Evolutionary conservation across 768 basidiomycete species (phyloP).

Genomic region (Suillus occidentalis): DNA sequence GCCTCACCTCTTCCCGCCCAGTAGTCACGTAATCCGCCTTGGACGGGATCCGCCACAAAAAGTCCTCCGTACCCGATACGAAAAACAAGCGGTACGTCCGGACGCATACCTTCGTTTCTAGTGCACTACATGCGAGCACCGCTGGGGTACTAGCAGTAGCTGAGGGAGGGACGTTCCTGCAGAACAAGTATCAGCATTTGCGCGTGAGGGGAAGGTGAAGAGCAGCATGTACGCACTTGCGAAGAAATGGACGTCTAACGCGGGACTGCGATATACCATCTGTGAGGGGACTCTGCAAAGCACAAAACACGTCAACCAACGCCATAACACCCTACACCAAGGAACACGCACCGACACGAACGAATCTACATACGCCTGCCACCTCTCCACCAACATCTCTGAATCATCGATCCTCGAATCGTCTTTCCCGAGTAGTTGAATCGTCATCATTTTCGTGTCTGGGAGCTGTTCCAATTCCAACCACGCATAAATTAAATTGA

Average conservation of each 20-base stretch:
- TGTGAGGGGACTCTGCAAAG: slow-evolving; percentile 53
- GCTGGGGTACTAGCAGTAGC: slow-evolving; percentile 37
- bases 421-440: slow-evolving; percentile 79
- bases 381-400: slow-evolving; percentile 72
- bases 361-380: slow-evolving; percentile 79
- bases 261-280: slow-evolving; percentile 49
- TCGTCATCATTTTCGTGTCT: slow-evolving; percentile 62
- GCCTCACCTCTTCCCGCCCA: slow-evolving; percentile 12
- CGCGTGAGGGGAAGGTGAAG: not conserved
- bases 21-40: slow-evolving; percentile 40
- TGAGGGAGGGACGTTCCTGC: slow-evolving; percentile 23
- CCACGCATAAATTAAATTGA: not conserved
- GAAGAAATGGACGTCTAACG: slow-evolving; percentile 62
- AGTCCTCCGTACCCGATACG: slow-evolving; percentile 67
- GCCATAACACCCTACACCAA: not conserved
- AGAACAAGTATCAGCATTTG: slow-evolving; percentile 26
- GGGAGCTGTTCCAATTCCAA: slow-evolving; percentile 46
- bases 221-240: slow-evolving; percentile 44
- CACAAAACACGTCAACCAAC: not conserved
- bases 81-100: slow-evolving; percentile 82
- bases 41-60: slow-evolving; percentile 48
- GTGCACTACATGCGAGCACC: slow-evolving; percentile 52
- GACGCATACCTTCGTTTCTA: slow-evolving; percentile 86
- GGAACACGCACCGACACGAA: slow-evolving; percentile 58
- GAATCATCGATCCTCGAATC: slow-evolving; percentile 75